Percentiles rank a stretch among this genome's conserved stretches.
These are phyloP conservation scores for Xylariales sp. DNA, from an alignment of 2,329 filamentous ascomycete genomes.

Conservation along the genomic window DNA sequence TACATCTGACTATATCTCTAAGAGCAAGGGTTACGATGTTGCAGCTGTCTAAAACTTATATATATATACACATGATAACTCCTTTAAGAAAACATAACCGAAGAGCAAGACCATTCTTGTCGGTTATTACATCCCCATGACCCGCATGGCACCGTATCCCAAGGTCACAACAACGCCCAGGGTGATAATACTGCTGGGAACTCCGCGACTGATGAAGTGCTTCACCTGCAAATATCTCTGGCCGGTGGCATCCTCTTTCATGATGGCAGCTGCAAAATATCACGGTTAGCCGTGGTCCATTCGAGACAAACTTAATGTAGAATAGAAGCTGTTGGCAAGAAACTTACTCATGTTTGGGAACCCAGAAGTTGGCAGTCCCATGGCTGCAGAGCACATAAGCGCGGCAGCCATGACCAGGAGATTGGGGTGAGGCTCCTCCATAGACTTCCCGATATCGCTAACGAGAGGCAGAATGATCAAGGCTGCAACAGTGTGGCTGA, in stretches of 20 bases:
- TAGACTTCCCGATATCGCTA: constrained; percentile 74
- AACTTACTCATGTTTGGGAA: constrained; percentile 99
- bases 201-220: constrained; percentile 91
- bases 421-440: constrained; percentile 90
- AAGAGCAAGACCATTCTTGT: too few relatives aligned
- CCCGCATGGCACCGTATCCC: constrained; percentile 85
- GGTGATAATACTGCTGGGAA: constrained; percentile 80
- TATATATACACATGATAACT: too few relatives aligned
- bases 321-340: constrained; percentile 4
- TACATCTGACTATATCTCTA: too few relatives aligned
- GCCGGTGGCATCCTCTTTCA: constrained; percentile 96
- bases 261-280: constrained; percentile 65
- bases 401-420: constrained; percentile 92
- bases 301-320: background rate
- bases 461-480: constrained; percentile 92
- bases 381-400: constrained; percentile 95
- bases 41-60: too few relatives aligned
- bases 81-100: too few relatives aligned
- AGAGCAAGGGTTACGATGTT: too few relatives aligned
- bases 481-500: constrained; percentile 94
- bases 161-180: constrained; percentile 80
- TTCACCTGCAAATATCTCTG: constrained; percentile 87
- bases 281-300: constrained; percentile 37
- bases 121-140: constrained; percentile 38
- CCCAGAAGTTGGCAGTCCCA: constrained; percentile 91